phyloP scores from a whole-genome alignment of 2,329 filamentous ascomycete species.

The Verticillium albo-atrum region DNA sequence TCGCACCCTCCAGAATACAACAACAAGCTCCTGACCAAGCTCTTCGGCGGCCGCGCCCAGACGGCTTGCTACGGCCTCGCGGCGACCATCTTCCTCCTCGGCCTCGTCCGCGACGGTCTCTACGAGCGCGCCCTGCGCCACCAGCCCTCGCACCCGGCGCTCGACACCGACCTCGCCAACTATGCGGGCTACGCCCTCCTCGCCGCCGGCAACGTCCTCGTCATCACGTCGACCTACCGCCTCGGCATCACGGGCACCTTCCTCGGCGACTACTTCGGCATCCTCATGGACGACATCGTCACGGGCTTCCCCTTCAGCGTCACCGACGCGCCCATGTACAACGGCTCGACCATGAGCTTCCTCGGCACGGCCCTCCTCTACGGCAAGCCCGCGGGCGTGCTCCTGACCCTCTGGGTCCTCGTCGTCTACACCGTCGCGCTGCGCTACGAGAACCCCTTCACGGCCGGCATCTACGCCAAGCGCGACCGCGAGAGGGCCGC shows the following conservation, averaged over 20 bases:
- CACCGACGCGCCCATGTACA: slow-evolving; percentile 91
- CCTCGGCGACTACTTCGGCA: slow-evolving; percentile 97
- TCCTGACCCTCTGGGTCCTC: slow-evolving; percentile 71
- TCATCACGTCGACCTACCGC: slow-evolving; percentile 84
- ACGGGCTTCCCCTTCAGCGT: slow-evolving; percentile 96
- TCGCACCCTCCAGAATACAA: slow-evolving; percentile 67
- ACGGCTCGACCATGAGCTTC: slow-evolving; percentile 89
- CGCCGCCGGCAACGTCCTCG: slow-evolving; percentile 72
- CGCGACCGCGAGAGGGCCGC: slow-evolving; percentile 57
- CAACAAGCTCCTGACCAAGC: slow-evolving; percentile 81
- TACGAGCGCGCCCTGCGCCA: slow-evolving; percentile 80
- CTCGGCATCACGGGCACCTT: slow-evolving; percentile 95
- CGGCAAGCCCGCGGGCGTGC: slow-evolving; percentile 80
- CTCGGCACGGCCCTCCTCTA: slow-evolving; percentile 79
- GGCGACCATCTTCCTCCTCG: slow-evolving; percentile 83
- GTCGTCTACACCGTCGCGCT: slow-evolving; percentile 77
- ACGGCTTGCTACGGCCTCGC: slow-evolving; percentile 88
- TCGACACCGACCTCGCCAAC: slow-evolving; percentile 56
- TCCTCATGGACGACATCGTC: slow-evolving; percentile 92
- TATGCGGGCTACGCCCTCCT: slow-evolving; percentile 69
- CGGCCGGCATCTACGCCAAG: slow-evolving; percentile 87
- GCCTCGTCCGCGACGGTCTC: slow-evolving; percentile 80
- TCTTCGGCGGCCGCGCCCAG: slow-evolving; percentile 74
- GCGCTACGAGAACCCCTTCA: slow-evolving; percentile 91
- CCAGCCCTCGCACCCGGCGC: slow-evolving; percentile 69